A percentile compares a stretch with the other conserved stretches of the same genome.
Conservation (phyloP, 305 asterid species). For the Fraxinus baroniana region DNA sequence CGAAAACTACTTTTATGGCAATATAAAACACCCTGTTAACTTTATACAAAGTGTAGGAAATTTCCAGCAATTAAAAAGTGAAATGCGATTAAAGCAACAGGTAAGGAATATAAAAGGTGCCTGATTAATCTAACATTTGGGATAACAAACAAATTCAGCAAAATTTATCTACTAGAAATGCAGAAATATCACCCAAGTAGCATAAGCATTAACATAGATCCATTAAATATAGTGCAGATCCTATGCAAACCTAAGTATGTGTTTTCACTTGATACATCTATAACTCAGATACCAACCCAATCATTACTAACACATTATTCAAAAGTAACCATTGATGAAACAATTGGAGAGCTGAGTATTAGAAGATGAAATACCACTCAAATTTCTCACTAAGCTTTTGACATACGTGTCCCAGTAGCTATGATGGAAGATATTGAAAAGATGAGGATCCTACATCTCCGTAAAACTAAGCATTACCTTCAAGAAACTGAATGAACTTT, state of each 20-base stretch:
- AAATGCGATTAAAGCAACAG: background rate
- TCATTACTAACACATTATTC: background rate
- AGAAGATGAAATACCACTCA: background rate
- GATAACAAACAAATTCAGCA: background rate
- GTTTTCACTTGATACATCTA: background rate
- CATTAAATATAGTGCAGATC: background rate
- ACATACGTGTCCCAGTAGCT: background rate
- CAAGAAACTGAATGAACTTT: background rate
- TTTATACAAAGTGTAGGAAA: background rate
- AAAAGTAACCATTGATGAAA: background rate
- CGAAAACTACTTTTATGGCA: background rate
- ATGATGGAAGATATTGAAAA: background rate
- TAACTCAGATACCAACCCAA: background rate
- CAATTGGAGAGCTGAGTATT: background rate
- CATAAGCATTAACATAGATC: background rate
- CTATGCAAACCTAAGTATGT: background rate
- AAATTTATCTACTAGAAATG: background rate
- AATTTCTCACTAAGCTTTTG: background rate
- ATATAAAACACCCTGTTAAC: background rate
- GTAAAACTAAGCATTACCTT: background rate
- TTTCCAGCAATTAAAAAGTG: background rate
- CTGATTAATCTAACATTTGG: background rate
- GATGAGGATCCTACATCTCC: background rate
- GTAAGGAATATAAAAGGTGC: background rate
- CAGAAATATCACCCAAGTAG: background rate